Conservation (phyloP, 73 alveolate genomes). For the Blepharisma japonicum region DNA sequence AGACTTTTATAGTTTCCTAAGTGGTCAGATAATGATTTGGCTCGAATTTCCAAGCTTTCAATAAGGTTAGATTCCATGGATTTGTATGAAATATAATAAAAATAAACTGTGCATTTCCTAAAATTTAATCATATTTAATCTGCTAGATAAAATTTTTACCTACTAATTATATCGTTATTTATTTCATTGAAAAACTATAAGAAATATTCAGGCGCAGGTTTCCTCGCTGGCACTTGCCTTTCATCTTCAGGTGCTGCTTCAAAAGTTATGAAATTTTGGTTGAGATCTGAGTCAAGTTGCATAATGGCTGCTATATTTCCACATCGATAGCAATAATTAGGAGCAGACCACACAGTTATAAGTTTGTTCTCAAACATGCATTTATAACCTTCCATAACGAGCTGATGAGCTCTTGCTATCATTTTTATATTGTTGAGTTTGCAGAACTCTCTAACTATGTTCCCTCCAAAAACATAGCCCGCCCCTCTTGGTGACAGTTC, state of each 20-base stretch:
- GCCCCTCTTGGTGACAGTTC: slow-evolving; percentile 94
- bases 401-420: slow-evolving; percentile 93
- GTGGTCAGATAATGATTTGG: too few species aligned
- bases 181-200: slow-evolving; percentile 40
- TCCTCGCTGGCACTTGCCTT: slow-evolving; percentile 96
- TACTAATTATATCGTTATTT: neutral
- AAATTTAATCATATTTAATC: too few species aligned
- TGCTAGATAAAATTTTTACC: too few species aligned
- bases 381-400: slow-evolving; percentile 97
- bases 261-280: slow-evolving; percentile 74
- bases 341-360: slow-evolving; percentile 97
- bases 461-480: slow-evolving; percentile 92
- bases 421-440: slow-evolving; percentile 72
- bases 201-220: slow-evolving; percentile 99
- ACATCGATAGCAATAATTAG: slow-evolving; percentile 89
- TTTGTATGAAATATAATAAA: too few species aligned
- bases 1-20: too few species aligned
- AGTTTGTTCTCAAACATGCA: slow-evolving; percentile 82
- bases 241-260: slow-evolving; percentile 96
- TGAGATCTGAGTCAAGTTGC: slow-evolving; percentile 84
- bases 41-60: too few species aligned
- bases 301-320: slow-evolving; percentile 95
- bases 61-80: too few species aligned
- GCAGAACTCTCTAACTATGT: slow-evolving; percentile 80
- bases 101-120: too few species aligned